These are phyloP conservation scores for Priceomyces haplophilus DNA, from an alignment of 805 yeast genomes.

Conservation along the genomic window DNA sequence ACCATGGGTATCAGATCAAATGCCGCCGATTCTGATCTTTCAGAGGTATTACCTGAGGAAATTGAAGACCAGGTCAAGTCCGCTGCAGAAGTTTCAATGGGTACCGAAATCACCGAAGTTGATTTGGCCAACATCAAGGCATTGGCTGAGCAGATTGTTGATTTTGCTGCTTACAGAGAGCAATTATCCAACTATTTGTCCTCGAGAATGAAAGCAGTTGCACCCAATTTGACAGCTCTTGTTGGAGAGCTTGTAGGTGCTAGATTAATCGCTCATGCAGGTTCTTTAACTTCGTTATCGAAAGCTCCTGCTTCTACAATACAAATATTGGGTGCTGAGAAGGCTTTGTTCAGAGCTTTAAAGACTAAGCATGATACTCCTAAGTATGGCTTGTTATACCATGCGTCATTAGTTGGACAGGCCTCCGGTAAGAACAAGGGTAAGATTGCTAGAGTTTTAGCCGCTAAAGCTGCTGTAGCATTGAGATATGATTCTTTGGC, in stretches of 20 bases:
- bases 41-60: constrained; percentile 47
- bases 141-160: constrained; percentile 94
- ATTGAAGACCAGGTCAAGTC: constrained; percentile 65
- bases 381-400: constrained; percentile 94
- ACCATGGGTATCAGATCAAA: constrained; percentile 92
- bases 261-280: constrained; percentile 95
- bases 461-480: constrained; percentile 97
- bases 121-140: constrained; percentile 86
- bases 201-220: constrained; percentile 97
- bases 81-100: constrained; percentile 99
- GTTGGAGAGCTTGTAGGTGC: constrained; percentile 99
- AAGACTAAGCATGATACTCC: constrained; percentile 99
- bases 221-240: constrained; percentile 92
- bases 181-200: constrained; percentile 87
- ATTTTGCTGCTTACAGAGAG: constrained; percentile 94
- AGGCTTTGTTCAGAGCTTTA: constrained; percentile 96
- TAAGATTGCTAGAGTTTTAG: constrained; percentile 96
- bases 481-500: constrained; percentile 94
- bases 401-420: constrained; percentile 95
- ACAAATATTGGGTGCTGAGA: constrained; percentile 98
- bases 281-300: constrained; percentile 89
- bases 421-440: constrained; percentile 98
- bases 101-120: constrained; percentile 93
- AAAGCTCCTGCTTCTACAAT: constrained; percentile 99
- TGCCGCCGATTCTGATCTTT: constrained; percentile 83